Percentiles rank a stretch among this genome's conserved stretches.
Conservation (phyloP, 106 monocot species). For the Acorus calamus region DNA sequence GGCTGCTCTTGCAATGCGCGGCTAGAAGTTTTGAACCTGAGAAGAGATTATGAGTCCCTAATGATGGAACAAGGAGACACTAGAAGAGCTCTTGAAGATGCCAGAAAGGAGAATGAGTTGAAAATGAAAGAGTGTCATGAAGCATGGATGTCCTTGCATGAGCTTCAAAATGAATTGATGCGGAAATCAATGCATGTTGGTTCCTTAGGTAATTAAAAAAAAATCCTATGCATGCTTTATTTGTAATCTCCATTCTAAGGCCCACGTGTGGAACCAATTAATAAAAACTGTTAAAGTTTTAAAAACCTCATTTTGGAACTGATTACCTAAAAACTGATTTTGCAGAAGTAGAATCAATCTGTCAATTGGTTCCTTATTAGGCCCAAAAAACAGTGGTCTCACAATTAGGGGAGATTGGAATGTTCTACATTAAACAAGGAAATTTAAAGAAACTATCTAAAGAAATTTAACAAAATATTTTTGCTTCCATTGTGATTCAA, state of each 20-base stretch:
- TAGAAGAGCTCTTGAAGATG: slow-evolving; percentile 35
- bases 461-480: background rate
- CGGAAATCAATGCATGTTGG: slow-evolving; percentile 94
- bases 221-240: no score
- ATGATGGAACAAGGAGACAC: slow-evolving; percentile 29
- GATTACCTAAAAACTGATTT: no score
- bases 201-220: slow-evolving; percentile 63
- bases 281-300: no score
- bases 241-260: background rate
- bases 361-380: no score
- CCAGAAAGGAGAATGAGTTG: slow-evolving; percentile 48
- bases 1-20: no score
- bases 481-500: slow-evolving; percentile 1
- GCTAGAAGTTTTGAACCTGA: slow-evolving; percentile 13
- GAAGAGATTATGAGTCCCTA: slow-evolving; percentile 34
- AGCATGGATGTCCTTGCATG: slow-evolving; percentile 56
- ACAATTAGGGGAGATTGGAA: no score
- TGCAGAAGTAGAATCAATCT: no score
- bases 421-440: no score
- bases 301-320: no score
- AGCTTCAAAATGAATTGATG: slow-evolving; percentile 73
- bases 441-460: background rate
- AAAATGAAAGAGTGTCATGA: slow-evolving; percentile 66
- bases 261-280: no score
- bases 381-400: no score